Conservation (phyloP, 148 eudicot species). For the Amaranthus hypochondriacus region DNA sequence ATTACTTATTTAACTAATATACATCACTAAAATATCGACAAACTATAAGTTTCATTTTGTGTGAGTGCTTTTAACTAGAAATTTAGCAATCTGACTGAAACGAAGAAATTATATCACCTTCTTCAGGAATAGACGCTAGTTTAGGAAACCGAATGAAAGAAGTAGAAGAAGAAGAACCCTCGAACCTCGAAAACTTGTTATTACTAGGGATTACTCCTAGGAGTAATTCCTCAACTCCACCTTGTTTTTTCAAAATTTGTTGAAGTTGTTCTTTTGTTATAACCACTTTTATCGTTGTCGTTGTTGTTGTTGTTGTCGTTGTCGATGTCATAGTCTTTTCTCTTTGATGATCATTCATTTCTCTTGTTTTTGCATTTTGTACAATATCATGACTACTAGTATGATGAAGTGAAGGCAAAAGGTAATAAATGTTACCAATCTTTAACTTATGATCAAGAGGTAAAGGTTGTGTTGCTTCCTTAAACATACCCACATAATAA, state of each 20-base stretch:
- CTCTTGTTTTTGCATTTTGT: background rate
- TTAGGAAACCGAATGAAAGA: conserved; percentile 12
- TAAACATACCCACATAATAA: conserved; percentile 35
- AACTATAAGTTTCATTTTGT: too few relatives aligned
- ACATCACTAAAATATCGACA: too few relatives aligned
- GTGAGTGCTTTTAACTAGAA: too few relatives aligned
- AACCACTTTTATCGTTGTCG: conserved; percentile 24
- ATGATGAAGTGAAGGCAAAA: conserved; percentile 26
- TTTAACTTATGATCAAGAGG: conserved; percentile 39
- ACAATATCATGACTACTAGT: background rate
- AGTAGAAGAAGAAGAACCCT: background rate
- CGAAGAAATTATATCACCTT: conserved; percentile 23
- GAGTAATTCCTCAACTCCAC: conserved; percentile 21
- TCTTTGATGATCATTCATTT: background rate
- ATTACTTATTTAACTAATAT: too few relatives aligned
- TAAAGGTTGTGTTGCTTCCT: conserved; percentile 37
- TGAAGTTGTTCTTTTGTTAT: conserved; percentile 25
- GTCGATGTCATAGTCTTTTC: too few relatives aligned
- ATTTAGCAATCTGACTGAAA: background rate
- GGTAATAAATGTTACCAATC: conserved; percentile 41
- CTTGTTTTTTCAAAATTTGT: conserved; percentile 11
- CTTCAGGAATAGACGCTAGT: conserved; percentile 31
- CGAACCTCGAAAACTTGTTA: background rate
- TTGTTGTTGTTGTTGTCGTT: conserved; percentile 7
- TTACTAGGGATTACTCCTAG: background rate